These are phyloP conservation scores for Sutorius eximius DNA, from an alignment of 1,284 basidiomycete species.

Conservation along the genomic window DNA sequence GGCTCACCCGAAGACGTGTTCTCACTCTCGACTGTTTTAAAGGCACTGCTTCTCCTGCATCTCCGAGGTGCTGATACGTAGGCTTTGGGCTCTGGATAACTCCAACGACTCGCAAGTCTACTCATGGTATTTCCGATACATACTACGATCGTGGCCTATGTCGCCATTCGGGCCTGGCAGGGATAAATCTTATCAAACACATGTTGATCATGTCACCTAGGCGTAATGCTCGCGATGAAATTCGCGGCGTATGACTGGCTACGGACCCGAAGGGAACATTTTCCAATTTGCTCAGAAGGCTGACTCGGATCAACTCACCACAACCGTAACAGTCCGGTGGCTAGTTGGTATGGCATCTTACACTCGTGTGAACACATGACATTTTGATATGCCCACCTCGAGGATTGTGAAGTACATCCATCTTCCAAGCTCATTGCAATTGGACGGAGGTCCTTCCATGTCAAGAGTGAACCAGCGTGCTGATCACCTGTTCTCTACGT, in stretches of 20 bases:
- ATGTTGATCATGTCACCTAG: neutral
- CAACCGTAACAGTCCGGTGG: neutral
- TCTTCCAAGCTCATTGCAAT: neutral
- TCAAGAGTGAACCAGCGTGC: neutral
- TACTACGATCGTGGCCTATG: neutral
- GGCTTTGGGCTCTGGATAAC: neutral
- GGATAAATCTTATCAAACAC: neutral
- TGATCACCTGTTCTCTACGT: neutral
- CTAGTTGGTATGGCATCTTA: neutral
- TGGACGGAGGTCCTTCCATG: neutral
- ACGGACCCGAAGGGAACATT: neutral
- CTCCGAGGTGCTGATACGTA: neutral
- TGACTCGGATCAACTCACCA: neutral
- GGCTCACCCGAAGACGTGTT: neutral
- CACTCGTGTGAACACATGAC: neutral
- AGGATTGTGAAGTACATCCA: neutral
- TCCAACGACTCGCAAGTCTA: neutral
- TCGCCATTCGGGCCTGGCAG: neutral
- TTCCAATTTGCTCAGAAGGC: neutral
- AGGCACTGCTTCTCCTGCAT: neutral
- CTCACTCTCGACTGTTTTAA: neutral
- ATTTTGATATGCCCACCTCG: neutral
- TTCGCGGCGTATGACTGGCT: slow-evolving; percentile 6
- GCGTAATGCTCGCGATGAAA: neutral
- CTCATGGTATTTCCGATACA: neutral